Conservation (phyloP, 768 basidiomycete genomes). For the Mycena latifolia region DNA sequence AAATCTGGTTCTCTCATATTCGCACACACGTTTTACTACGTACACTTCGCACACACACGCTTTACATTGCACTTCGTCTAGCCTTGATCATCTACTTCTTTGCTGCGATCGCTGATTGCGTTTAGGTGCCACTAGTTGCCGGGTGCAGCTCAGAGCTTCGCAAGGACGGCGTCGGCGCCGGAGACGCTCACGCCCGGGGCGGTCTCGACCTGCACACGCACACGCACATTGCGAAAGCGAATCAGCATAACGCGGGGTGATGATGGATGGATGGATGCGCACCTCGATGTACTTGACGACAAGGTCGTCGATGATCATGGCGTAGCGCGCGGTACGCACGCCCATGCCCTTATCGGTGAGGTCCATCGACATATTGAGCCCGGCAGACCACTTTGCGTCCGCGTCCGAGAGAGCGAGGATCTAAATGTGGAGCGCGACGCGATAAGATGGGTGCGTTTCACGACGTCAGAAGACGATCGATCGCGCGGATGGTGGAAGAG, state of each 20-base stretch:
- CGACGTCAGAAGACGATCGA: conserved; percentile 1
- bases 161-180: conserved; percentile 69
- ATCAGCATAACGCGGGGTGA: conserved; percentile 24
- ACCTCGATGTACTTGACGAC: conserved; percentile 77
- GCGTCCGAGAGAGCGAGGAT: conserved; percentile 72
- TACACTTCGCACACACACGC: no score
- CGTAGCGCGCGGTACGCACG: conserved; percentile 71
- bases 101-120: conserved; percentile 31
- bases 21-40: no score
- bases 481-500: not conserved
- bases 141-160: conserved; percentile 35
- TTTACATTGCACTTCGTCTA: not conserved
- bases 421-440: conserved; percentile 44
- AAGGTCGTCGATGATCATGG: conserved; percentile 76
- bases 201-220: conserved; percentile 66
- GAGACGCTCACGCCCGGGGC: conserved; percentile 66
- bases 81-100: not conserved
- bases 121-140: no score
- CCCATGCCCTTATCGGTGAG: conserved; percentile 64
- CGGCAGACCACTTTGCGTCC: conserved; percentile 65
- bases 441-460: not conserved
- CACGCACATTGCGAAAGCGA: no score
- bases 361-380: conserved; percentile 68
- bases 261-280: not conserved
- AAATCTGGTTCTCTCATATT: no score